Evolutionary conservation across 192 early-diverging fungal species (phyloP), one percentile per base, ranked within the genome.

Genomic region (Spizellomyces punctatus): DNA sequence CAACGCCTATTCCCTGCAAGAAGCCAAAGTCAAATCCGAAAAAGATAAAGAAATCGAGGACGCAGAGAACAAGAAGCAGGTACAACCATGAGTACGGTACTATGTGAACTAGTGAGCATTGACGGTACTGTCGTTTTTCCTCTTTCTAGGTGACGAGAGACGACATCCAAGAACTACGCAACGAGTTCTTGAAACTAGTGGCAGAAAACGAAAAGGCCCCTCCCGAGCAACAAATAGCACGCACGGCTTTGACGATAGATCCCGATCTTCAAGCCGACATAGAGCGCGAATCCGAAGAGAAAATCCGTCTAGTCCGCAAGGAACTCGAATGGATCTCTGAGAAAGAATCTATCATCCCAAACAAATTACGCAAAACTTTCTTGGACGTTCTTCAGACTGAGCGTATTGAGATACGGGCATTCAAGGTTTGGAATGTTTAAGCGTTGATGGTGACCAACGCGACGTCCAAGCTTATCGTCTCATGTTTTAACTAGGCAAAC

Each of bases 241-340:
- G 65, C 56, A 7, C 62, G 56, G 55, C 27, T 21, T 16, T 87
- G n/a, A 66, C 54, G 12, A 77, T 88, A 21, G 86, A 89, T 69
- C 76, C 81, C 6, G 77, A 84, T 56, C 66, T 89, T 16, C 67
- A 71, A 17, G 54, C 61, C 8, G 82, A 83, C 64, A 82, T 86
- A 66, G 79, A 79, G 47, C 50, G 56, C 8, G 75, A 78, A 47
- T 83, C 83, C 2, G 65, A 76, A 41, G 57, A 81, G 49, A 85
- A 82, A 49, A 76, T 85, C 49, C 50, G 52, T 6, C 78, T 62
- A 22, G 72, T 87, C 12, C 58, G 67, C 6, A 86, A 85, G 65
- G 87, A 89, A 62, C 68, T 88, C 58, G 78, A 80, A 55, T 89
- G 88, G 88, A 78, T 76, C 16, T 78, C 83, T 4, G 86, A 87